phyloP scores from a whole-genome alignment of 257 asterid species.

The Solanum dulcamara region DNA sequence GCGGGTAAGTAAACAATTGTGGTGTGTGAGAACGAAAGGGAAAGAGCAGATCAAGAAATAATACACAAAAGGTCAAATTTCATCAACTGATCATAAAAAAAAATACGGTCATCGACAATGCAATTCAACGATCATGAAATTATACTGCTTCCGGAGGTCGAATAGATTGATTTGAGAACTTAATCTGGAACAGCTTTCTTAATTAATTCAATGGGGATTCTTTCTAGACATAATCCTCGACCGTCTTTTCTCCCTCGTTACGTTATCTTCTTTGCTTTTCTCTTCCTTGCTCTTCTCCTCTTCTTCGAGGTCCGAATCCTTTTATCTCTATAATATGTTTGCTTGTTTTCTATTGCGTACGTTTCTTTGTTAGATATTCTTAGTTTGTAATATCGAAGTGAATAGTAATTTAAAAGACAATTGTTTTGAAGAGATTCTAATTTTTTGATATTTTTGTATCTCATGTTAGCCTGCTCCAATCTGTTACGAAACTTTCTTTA shows the following conservation, averaged over 20 bases:
- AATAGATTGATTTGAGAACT: background rate
- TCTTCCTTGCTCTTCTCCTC: constrained; percentile 25
- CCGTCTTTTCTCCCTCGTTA: constrained; percentile 27
- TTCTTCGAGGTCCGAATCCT: constrained; percentile 50
- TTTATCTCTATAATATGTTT: too few relatives aligned
- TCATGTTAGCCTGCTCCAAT: too few relatives aligned
- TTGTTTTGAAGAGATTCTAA: background rate
- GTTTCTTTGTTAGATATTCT: too few relatives aligned
- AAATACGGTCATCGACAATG: background rate
- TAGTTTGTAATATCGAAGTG: background rate
- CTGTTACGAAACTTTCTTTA: background rate
- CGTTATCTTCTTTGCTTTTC: constrained; percentile 12
- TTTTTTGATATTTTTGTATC: background rate
- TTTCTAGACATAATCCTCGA: constrained; percentile 8
- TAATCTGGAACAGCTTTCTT: background rate
- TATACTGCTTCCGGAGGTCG: background rate
- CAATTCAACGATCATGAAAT: background rate
- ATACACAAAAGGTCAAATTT: background rate
- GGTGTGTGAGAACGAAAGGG: background rate
- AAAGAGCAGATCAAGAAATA: background rate
- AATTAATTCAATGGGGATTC: constrained; percentile 18
- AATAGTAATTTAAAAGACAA: background rate
- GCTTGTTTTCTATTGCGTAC: too few relatives aligned
- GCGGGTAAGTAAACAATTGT: background rate
- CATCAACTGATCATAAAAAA: background rate